Base-by-base conservation (phyloP, 306 rosid genomes). In the Casuarina cunninghamiana region DNA sequence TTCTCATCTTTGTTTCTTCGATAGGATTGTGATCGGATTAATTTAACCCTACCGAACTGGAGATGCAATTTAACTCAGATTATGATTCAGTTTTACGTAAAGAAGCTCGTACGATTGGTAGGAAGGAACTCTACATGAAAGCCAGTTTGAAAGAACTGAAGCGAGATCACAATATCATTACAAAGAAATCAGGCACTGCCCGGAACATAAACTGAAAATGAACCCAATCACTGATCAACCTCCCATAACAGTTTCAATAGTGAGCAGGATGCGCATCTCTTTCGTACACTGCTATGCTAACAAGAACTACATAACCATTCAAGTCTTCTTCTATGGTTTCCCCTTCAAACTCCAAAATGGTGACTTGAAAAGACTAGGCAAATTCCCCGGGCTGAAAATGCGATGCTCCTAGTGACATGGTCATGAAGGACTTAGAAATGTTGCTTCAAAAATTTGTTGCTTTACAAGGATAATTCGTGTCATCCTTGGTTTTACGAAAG, bases 291-390 rank as follows among this genome's bases (percentile, higher is more conserved):
- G 37, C 57, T 12, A 57, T 45, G 54, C 10, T 41, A 21, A 62
- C 53, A 50, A 39, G 0, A 69, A 63, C 19, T 46, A 67, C 72
- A 32, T 10, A 57, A 50, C 53, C 72, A 6, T 17, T 68, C 60
- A 72, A 58, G 67, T 66, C 75, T 74, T 12, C 48, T 43, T 75
- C 19, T 26, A 55, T 51, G 44, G 69, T 43, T 53, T 55, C 55
- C 19, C 58, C 74, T 46, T 71, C 68, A 43, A 79, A 68, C 76
- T 66, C 72, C 75, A 51, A 67, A 70, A 54, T 73, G 66, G 76
- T 74, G 15, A 71, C 32, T 4, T 71, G 63, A 69, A 83, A 26
- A 55, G 57, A 73, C 51, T 70, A 26, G 19, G 48, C 63, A 19
- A 41, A 0, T 51, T 57, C 74, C 66, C 58, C 7, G 0, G 45